Conservation (phyloP, 129 eudicot species). For the Flaveria brownii region DNA sequence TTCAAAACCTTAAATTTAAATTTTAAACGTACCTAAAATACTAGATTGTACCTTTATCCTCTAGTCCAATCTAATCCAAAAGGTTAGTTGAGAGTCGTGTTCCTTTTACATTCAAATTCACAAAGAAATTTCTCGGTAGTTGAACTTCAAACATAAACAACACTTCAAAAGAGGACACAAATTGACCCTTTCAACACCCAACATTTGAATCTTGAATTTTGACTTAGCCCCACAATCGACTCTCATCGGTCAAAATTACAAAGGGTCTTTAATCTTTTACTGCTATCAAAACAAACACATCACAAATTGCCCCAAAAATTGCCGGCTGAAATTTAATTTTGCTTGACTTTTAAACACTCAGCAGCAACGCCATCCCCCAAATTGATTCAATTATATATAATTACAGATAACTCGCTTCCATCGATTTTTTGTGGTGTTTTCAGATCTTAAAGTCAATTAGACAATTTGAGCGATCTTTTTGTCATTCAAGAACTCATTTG, state of each 20-base stretch:
- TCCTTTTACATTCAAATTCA: not conserved
- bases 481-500: constrained; percentile 28
- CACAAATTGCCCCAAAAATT: not conserved
- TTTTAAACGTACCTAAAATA: too few relatives aligned
- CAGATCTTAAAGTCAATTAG: constrained; percentile 36
- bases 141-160: not conserved
- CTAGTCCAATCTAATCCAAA: not conserved
- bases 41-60: too few relatives aligned
- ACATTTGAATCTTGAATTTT: constrained; percentile 14
- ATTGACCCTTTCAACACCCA: constrained; percentile 7
- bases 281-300: not conserved
- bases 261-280: constrained; percentile 1
- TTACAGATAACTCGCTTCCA: constrained; percentile 30
- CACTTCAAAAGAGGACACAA: not conserved
- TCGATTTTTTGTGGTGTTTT: constrained; percentile 29
- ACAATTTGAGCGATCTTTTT: constrained; percentile 9
- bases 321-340: constrained; percentile 40
- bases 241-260: constrained; percentile 23
- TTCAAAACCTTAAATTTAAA: too few relatives aligned
- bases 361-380: constrained; percentile 18
- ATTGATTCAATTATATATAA: constrained; percentile 31
- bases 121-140: constrained; percentile 13
- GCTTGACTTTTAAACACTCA: constrained; percentile 16
- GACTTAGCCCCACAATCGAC: not conserved
- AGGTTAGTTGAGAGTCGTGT: constrained; percentile 2